Evolutionary conservation across 2,329 filamentous ascomycete species (phyloP).

Genomic region (Ilyonectria sp.): DNA sequence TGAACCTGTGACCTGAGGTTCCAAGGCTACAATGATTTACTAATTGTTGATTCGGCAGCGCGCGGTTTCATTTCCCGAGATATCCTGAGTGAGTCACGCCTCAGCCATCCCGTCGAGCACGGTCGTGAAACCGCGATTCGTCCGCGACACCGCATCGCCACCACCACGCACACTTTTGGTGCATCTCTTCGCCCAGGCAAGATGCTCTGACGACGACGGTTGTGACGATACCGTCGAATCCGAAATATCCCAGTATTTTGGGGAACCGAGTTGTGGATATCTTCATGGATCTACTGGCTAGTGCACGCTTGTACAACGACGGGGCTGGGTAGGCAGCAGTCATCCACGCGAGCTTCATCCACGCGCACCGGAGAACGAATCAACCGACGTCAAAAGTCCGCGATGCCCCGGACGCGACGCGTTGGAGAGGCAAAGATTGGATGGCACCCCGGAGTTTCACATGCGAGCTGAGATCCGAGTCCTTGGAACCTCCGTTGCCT

Average conservation of each 20-base stretch:
- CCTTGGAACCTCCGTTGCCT: constrained; percentile 15
- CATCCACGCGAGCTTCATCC: constrained; percentile 17
- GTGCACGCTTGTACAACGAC: constrained; percentile 15
- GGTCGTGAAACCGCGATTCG: constrained; percentile 7
- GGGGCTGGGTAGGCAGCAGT: constrained; percentile 42
- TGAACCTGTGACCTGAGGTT: constrained; percentile 14
- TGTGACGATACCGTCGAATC: background rate
- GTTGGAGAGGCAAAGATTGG: constrained; percentile 19
- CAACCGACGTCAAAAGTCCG: background rate
- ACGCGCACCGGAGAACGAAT: constrained; percentile 22
- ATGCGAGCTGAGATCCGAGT: constrained; percentile 28
- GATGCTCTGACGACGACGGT: constrained; percentile 18
- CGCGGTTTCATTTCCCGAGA: constrained; percentile 17
- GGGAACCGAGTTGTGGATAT: background rate
- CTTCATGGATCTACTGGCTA: constrained; percentile 22
- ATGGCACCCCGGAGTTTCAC: constrained; percentile 22
- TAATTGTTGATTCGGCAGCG: constrained; percentile 14
- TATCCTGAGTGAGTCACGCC: constrained; percentile 25
- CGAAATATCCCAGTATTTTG: background rate
- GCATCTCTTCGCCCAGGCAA: constrained; percentile 11
- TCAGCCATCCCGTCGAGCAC: constrained; percentile 11
- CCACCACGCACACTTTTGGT: background rate
- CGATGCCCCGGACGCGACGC: constrained; percentile 2
- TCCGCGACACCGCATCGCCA: constrained; percentile 25
- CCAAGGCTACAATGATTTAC: background rate